Base-by-base conservation (phyloP, 495 filamentous ascomycete genomes). In the Aspergillus heteromorphus region DNA sequence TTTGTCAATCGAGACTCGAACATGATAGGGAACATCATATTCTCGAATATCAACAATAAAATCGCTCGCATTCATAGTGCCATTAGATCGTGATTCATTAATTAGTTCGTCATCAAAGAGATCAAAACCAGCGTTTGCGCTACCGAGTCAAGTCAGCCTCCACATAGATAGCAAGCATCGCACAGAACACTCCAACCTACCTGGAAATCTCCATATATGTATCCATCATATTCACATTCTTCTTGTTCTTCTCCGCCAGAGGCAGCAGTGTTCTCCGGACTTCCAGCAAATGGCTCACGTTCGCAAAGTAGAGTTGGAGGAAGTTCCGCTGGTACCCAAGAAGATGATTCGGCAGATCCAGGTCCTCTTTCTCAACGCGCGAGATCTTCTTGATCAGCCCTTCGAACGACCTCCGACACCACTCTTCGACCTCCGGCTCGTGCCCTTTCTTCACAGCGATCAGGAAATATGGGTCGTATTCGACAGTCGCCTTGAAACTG, bases 11-110 rank as follows among this genome's bases (percentile, higher is more conserved):
- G 92, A 87, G 72, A 97, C 92, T 79, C 93, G 84, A 63, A 99
- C 92, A 80, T 99, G 93, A 74, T 99, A 99, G 61, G 92, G 93
- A 63, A 99, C 93, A 74, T 99, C 93, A 68, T 91, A 99, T 76
- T 99, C 93, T 77, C 93, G 85, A 70, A 97, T 96, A 83, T 99
- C 93, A 76, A 96, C 82, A 78, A 99, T 89, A 71, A 87, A 95
- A 82, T 99, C 93, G 80, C 91, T 95, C 49, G 91, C 92, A 75
- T 96, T 89, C 64, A 82, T 79, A 76, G 86, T 83, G 64, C 80
- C 82, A 79, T 87, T 90, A 79, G 78, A 74, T 85, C 87, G 87
- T 88, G 77, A 79, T 71, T 95, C 89, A 72, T 91, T 82, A 77
- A 83, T 81, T 82, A 85, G 77, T 81, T 85, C 85, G 67, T 97